Percentiles rank a stretch among this genome's conserved stretches.
phyloP scores from a whole-genome alignment of 2,329 filamentous ascomycete genomes.

The Stagonosporopsis chrysanthemi region DNA sequence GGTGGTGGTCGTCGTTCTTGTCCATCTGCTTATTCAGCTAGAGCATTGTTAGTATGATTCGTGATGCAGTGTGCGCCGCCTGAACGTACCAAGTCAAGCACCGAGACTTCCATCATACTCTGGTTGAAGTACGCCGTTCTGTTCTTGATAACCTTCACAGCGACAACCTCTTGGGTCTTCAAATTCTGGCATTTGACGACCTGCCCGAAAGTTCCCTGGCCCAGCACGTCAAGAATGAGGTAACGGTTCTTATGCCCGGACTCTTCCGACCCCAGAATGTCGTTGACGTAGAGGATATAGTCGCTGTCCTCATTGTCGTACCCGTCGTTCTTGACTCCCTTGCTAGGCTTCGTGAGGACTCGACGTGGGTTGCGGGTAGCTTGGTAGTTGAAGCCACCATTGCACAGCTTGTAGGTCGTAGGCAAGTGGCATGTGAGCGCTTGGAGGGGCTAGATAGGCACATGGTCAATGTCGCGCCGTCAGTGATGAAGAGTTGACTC shows the following conservation, averaged over 20 bases:
- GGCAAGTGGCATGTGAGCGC: slow-evolving; percentile 92
- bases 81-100: slow-evolving; percentile 81
- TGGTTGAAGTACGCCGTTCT: slow-evolving; percentile 99
- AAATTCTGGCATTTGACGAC: slow-evolving; percentile 99
- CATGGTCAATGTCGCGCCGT: slow-evolving; percentile 27
- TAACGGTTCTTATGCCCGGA: slow-evolving; percentile 99
- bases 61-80: slow-evolving; percentile 32
- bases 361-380: slow-evolving; percentile 94
- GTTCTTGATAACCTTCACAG: slow-evolving; percentile 99
- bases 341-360: slow-evolving; percentile 97
- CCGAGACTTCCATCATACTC: slow-evolving; percentile 99
- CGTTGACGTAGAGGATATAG: slow-evolving; percentile 98
- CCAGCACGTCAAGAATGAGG: slow-evolving; percentile 93
- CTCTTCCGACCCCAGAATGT: slow-evolving; percentile 96
- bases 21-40: slow-evolving; percentile 97
- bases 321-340: slow-evolving; percentile 97
- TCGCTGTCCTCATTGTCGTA: slow-evolving; percentile 99
- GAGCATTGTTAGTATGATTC: slow-evolving; percentile 18
- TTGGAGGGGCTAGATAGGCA: slow-evolving; percentile 77
- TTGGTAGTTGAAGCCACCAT: slow-evolving; percentile 97
- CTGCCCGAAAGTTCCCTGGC: slow-evolving; percentile 97
- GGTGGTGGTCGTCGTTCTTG: slow-evolving; percentile 98
- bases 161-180: slow-evolving; percentile 97
- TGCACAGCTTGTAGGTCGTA: slow-evolving; percentile 97
- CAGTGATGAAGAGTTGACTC: slow-evolving; percentile 51